These are phyloP conservation scores for Paraphaeosphaeria minitans DNA, from an alignment of 2,329 filamentous ascomycete genomes.

Conservation along the genomic window DNA sequence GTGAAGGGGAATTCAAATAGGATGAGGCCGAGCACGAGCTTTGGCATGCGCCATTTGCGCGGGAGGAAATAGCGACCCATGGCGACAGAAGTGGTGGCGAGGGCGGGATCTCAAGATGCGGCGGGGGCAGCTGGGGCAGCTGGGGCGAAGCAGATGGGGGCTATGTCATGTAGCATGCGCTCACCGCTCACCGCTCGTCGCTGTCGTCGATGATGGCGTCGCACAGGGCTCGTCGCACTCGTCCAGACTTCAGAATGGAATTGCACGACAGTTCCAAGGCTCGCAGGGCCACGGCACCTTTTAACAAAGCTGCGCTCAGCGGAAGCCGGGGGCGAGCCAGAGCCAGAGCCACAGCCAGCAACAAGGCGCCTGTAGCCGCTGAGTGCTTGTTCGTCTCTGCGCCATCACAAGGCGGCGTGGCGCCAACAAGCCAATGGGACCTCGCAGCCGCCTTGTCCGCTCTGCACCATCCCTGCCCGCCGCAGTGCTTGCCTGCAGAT, in stretches of 20 bases:
- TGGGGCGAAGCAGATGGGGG: background rate
- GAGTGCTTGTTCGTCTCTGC: constrained; percentile 37
- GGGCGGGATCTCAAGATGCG: background rate
- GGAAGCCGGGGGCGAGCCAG: constrained; percentile 23
- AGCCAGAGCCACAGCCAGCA: no score
- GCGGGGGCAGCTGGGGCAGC: background rate
- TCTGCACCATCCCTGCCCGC: constrained; percentile 12
- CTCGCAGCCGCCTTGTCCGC: background rate
- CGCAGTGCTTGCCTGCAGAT: background rate
- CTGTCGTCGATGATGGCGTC: background rate
- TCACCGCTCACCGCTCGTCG: background rate
- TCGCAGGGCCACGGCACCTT: background rate
- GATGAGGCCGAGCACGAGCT: constrained; percentile 62
- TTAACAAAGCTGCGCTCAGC: constrained; percentile 8
- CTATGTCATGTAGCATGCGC: background rate
- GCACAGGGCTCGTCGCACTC: background rate
- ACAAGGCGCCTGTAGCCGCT: constrained; percentile 32
- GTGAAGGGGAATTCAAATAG: constrained; percentile 68
- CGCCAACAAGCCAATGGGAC: constrained; percentile 31
- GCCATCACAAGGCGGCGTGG: constrained; percentile 36
- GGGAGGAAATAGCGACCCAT: constrained; percentile 57
- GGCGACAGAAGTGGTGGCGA: constrained; percentile 6
- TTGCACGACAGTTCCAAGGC: constrained; percentile 1
- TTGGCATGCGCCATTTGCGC: constrained; percentile 59
- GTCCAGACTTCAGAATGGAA: background rate